phyloP scores from a whole-genome alignment of 306 rosid species.

The Delonix regia region DNA sequence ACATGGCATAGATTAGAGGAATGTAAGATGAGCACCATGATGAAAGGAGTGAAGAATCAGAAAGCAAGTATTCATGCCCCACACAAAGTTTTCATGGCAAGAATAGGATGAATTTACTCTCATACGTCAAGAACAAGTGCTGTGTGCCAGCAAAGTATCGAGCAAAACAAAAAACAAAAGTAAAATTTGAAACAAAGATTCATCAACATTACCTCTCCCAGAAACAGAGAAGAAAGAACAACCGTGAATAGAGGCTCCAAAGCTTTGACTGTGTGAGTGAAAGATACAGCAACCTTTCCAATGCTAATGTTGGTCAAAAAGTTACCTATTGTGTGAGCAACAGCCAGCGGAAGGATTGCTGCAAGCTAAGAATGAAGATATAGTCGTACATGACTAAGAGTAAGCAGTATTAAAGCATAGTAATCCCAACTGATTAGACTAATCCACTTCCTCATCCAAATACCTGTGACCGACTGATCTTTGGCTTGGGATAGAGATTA shows the following conservation, averaged over 20 bases:
- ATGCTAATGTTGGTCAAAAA: conserved; percentile 73
- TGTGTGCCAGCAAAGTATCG: background rate
- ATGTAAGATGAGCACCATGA: background rate
- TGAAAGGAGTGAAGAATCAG: background rate
- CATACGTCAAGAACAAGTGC: background rate
- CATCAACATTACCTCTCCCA: conserved; percentile 61
- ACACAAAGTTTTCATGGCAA: background rate
- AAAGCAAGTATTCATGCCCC: background rate
- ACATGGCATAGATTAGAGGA: background rate
- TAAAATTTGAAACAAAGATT: background rate
- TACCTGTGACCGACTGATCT: conserved; percentile 62
- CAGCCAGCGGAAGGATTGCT: conserved; percentile 62
- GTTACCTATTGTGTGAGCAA: conserved; percentile 77
- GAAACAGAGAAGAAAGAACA: conserved; percentile 59
- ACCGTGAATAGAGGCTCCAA: conserved; percentile 86
- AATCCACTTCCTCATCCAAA: conserved; percentile 16
- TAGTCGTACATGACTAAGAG: background rate
- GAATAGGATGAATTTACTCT: background rate
- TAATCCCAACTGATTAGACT: conserved; percentile 7
- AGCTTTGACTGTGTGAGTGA: conserved; percentile 85
- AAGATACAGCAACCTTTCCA: conserved; percentile 76
- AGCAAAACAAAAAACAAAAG: background rate
- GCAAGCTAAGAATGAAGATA: conserved; percentile 46
- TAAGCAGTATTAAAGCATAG: conserved; percentile 9
- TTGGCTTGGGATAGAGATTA: conserved; percentile 65